phyloP scores from a whole-genome alignment of 495 filamentous ascomycete genomes.

The Haplographium delicatum region DNA sequence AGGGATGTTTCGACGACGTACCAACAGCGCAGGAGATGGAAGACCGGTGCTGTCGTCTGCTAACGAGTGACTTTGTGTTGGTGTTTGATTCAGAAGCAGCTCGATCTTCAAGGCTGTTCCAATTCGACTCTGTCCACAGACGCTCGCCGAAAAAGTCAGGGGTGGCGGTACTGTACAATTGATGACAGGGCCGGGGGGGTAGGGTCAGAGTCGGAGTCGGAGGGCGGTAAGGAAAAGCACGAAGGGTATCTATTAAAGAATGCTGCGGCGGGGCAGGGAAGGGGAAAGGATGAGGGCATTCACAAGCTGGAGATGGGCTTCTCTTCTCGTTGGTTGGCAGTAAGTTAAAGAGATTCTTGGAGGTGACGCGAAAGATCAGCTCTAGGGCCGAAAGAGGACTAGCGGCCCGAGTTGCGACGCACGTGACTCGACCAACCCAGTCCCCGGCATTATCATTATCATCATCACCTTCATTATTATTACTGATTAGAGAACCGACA shows the following conservation, averaged over 20 bases:
- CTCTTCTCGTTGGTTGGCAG: background rate
- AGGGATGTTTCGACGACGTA: background rate
- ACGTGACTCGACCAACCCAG: background rate
- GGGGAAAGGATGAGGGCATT: conserved; percentile 13
- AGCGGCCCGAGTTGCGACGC: background rate
- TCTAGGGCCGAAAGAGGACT: background rate
- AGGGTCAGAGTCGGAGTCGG: too few species aligned
- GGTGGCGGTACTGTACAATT: too few species aligned
- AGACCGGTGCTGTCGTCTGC: background rate
- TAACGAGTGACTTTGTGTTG: conserved; percentile 6
- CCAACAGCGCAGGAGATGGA: background rate
- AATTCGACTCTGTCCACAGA: too few species aligned
- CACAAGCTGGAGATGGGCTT: conserved; percentile 3
- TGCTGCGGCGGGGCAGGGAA: background rate
- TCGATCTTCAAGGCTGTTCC: conserved; percentile 8
- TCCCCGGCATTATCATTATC: background rate
- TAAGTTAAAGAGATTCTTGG: background rate
- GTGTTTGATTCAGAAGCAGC: conserved; percentile 2
- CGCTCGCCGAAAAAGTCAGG: too few species aligned
- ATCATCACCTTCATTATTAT: background rate
- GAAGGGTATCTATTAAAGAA: background rate
- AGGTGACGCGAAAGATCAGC: background rate
- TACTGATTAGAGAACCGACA: too few species aligned
- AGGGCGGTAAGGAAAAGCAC: background rate
- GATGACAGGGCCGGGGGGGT: too few species aligned